phyloP scores from a whole-genome alignment of 2,329 filamentous ascomycete genomes.

The Exserohilum turcica region DNA sequence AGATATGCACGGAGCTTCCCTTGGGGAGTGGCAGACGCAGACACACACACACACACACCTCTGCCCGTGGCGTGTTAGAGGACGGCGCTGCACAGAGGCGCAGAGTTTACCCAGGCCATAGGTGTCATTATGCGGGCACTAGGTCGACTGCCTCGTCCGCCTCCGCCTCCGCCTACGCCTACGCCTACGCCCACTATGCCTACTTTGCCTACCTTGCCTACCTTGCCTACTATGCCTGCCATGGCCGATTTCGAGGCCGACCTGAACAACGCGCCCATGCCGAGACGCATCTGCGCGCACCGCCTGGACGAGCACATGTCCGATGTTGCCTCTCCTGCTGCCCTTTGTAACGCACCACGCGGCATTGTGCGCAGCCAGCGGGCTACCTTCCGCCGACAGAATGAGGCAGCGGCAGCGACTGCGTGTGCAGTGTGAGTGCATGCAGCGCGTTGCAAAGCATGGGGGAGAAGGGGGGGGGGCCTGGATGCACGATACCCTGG shows the following conservation, averaged over 20 bases:
- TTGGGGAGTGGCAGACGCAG: not conserved
- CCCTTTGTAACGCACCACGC: constrained; percentile 12
- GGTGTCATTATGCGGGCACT: constrained; percentile 8
- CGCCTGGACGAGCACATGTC: constrained; percentile 16
- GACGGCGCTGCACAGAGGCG: constrained; percentile 19
- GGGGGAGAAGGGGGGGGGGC: constrained; percentile 1
- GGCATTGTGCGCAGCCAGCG: constrained; percentile 22
- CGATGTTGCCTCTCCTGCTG: constrained; percentile 8
- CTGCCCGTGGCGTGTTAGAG: constrained; percentile 23
- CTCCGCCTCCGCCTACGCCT: too few relatives aligned
- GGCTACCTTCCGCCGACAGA: constrained; percentile 37
- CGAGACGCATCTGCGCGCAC: constrained; percentile 10
- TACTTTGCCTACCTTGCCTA: too few relatives aligned
- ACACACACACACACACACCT: constrained; percentile 4
- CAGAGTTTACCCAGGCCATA: constrained; percentile 16
- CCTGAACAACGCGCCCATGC: constrained; percentile 15
- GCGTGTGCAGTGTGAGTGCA: constrained; percentile 7
- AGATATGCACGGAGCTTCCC: constrained; percentile 17
- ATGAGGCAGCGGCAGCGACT: constrained; percentile 23
- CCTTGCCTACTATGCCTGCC: too few relatives aligned
- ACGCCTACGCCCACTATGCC: too few relatives aligned
- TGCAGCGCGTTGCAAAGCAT: constrained; percentile 23
- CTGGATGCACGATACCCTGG: constrained; percentile 17
- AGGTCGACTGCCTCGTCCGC: too few relatives aligned
- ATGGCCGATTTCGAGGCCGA: constrained; percentile 23